Conservation (phyloP, 345 rosid genomes). For the Citrus trifoliata region DNA sequence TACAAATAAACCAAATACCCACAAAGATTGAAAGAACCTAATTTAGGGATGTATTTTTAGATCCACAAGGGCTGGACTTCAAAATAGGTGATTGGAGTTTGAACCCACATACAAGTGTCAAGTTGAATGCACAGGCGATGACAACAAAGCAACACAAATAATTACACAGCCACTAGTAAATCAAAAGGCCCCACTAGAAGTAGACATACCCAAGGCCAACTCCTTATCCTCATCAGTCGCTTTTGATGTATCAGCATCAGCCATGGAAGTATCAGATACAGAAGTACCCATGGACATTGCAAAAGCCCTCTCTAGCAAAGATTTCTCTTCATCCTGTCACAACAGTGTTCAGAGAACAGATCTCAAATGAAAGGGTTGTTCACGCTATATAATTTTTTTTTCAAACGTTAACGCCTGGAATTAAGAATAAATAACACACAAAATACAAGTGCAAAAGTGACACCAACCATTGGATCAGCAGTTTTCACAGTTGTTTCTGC, state of each 20-base stretch:
- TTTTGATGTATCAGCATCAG: constrained; percentile 66
- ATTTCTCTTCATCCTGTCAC: constrained; percentile 53
- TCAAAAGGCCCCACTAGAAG: background rate
- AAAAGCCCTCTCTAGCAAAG: constrained; percentile 58
- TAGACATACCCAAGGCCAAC: constrained; percentile 57
- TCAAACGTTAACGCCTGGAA: background rate
- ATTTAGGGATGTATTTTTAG: background rate
- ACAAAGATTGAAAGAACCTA: background rate
- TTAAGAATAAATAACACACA: background rate
- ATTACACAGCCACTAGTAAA: background rate
- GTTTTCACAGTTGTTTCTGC: constrained; percentile 38
- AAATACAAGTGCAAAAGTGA: background rate
- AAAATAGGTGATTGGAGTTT: background rate
- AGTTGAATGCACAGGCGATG: background rate
- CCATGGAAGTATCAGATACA: constrained; percentile 30
- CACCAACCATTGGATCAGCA: constrained; percentile 51
- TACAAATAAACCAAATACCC: background rate
- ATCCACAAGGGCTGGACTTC: background rate
- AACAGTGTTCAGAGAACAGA: constrained; percentile 6
- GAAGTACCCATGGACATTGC: constrained; percentile 53
- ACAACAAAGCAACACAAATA: background rate
- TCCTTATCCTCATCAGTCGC: constrained; percentile 58
- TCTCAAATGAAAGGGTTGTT: constrained; percentile 1
- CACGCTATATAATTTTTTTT: background rate
- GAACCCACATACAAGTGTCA: background rate